Percentiles rank a stretch among this genome's conserved stretches.
Conservation (phyloP, 2,329 filamentous ascomycete species). For the Trichophyton simii region DNA sequence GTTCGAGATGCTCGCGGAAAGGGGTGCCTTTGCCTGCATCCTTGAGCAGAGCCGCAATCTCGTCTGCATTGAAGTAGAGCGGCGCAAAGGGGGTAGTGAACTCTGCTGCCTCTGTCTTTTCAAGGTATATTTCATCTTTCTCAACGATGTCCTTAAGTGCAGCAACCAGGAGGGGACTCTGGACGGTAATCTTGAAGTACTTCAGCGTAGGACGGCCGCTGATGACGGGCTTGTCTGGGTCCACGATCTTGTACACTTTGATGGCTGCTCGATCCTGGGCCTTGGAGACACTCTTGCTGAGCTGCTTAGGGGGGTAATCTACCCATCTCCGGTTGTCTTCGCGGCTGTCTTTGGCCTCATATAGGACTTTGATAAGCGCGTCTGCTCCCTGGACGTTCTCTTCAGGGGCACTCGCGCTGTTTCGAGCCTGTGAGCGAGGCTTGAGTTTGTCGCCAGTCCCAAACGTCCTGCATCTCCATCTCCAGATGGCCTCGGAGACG, state of each 20-base stretch:
- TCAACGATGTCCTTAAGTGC: conserved; percentile 35
- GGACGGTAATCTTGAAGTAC: conserved; percentile 32
- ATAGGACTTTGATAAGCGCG: conserved; percentile 1
- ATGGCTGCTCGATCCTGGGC: not conserved
- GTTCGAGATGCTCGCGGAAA: conserved; percentile 29
- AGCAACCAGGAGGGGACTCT: conserved; percentile 32
- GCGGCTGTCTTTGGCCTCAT: not conserved
- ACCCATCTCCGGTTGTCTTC: not conserved
- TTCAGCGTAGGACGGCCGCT: conserved; percentile 29
- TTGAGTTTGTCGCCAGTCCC: not conserved
- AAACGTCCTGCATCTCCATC: not conserved
- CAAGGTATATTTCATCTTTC: conserved; percentile 24
- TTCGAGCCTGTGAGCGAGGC: not conserved
- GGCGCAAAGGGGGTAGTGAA: not conserved
- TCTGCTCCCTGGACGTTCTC: not conserved
- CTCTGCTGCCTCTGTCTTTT: not conserved
- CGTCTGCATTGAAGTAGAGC: conserved; percentile 5
- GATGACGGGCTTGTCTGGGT: conserved; percentile 20
- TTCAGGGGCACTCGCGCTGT: not conserved
- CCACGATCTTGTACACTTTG: not conserved
- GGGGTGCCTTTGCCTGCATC: not conserved
- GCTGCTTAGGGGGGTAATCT: not conserved
- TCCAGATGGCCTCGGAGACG: not conserved
- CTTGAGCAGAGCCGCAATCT: not conserved
- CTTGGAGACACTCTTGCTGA: not conserved